Base-by-base conservation (phyloP, 2,329 filamentous ascomycete genomes). In the Fusarium incarnatum region DNA sequence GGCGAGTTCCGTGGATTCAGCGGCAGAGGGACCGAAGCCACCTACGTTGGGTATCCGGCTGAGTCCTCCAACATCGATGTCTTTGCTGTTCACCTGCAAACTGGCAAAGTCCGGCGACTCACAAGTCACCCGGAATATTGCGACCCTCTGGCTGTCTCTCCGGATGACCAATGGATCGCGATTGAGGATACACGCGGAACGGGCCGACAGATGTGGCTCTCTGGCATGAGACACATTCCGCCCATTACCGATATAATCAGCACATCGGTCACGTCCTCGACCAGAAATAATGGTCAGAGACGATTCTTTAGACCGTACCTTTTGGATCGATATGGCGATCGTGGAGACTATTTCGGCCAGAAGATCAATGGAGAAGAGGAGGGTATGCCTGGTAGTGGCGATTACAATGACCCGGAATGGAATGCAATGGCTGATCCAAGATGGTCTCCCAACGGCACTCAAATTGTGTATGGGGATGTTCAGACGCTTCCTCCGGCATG, bases 251-350 rank as follows among this genome's bases (percentile, higher is more conserved):
- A 84, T 49, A 45, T 82, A 0, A 60, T 82, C 28, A 68, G 73
- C 5, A 73, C 71, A 0, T 75, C 77, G 1, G 77, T 76, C 0
- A 75, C 76, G 3, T 76, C 82, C 0, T 82, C 82, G 0, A 81
- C 78, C 3, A 80, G 84, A 10, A 85, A 86, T 63, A 85, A 86
- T 54, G 82, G 82, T 0, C 50, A 55, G 5, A 76, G 83, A 4
- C 75, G 83, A 1, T 85, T 85, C 75, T 85, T 85, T 57, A 78
- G 82, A 57, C 83, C 83, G 0, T 81, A 76, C n/a, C 74, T 86
- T 1, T 71, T 85, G 8, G 83, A 85, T 57, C 68, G 72, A 1
- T 67, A 83, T 30, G 83, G 83, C 6, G 83, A 86, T 66, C 81
- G 83, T 2, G 82, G 77, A 1, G 52, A 72, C 0, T 85, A 85